Evolutionary conservation across 2,329 filamentous ascomycete species (phyloP).

Genomic region (Trichoderma sp.): DNA sequence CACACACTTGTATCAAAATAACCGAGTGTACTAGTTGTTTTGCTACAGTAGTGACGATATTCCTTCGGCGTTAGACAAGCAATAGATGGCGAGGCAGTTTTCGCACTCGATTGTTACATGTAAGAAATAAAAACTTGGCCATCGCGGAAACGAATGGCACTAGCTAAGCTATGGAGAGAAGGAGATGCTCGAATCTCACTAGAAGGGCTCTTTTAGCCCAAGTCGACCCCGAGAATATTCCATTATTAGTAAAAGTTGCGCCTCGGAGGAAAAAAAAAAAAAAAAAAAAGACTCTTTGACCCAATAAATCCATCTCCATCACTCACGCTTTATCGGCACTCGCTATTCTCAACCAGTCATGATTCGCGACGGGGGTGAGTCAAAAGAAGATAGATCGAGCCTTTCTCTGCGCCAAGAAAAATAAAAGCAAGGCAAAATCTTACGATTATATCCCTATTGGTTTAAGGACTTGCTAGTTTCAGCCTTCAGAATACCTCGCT

Average conservation of each 20-base stretch:
- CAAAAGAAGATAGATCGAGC: not conserved
- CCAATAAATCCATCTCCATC: not conserved
- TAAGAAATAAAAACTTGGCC: not conserved
- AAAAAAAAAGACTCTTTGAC: too few relatives aligned
- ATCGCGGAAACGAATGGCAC: not conserved
- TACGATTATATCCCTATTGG: not conserved
- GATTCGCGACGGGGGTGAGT: not conserved
- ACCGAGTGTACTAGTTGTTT: not conserved
- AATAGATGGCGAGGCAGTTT: not conserved
- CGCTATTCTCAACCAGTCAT: not conserved
- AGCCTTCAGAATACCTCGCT: not conserved
- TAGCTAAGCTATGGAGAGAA: not conserved
- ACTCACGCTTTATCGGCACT: not conserved
- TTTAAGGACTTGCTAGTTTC: not conserved
- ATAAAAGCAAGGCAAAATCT: not conserved
- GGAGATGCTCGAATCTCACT: not conserved
- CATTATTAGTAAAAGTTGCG: constrained; percentile 11
- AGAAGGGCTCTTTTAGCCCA: not conserved
- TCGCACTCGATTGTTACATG: not conserved
- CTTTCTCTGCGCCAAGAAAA: not conserved
- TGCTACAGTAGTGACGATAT: not conserved
- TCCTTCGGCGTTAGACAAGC: not conserved
- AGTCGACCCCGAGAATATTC: not conserved
- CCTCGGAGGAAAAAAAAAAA: not conserved
- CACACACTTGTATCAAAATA: too few relatives aligned